phyloP scores from a whole-genome alignment of 768 basidiomycete genomes.

The Ephemerocybe angulata region DNA sequence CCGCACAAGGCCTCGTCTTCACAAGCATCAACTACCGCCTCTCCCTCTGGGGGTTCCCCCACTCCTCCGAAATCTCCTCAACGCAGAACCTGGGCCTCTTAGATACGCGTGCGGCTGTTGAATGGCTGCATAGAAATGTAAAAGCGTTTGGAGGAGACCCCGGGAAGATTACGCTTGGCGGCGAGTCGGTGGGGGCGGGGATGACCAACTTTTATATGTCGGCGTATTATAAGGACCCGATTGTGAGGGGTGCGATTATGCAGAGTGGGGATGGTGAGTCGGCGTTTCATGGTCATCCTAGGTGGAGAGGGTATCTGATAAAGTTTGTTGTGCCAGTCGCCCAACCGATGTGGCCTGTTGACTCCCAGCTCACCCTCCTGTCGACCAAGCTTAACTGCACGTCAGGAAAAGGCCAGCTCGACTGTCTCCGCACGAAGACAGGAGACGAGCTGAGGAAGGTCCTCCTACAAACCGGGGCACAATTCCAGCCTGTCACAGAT shows the following conservation, averaged over 20 bases:
- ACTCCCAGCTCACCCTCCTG: constrained; percentile 26
- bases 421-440: constrained; percentile 26
- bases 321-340: constrained; percentile 15
- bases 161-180: constrained; percentile 40
- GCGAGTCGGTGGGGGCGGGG: constrained; percentile 34
- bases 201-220: constrained; percentile 34
- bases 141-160: constrained; percentile 43
- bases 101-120: constrained; percentile 44
- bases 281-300: no score
- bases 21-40: constrained; percentile 33
- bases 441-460: constrained; percentile 22
- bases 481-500: constrained; percentile 33
- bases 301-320: not conserved
- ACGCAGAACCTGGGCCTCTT: constrained; percentile 47
- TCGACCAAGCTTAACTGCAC: constrained; percentile 26
- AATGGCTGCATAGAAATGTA: constrained; percentile 42
- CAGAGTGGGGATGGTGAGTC: constrained; percentile 31
- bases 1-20: constrained; percentile 31
- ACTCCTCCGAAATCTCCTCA: constrained; percentile 35
- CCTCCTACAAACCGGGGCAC: constrained; percentile 25
- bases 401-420: constrained; percentile 21
- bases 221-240: constrained; percentile 22
- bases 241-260: constrained; percentile 33
- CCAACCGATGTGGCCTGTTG: constrained; percentile 32
- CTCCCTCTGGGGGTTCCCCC: constrained; percentile 38